A percentile compares a stretch with the other conserved stretches of the same genome.
phyloP scores from a whole-genome alignment of 176 grass and related monocot species.

The Carex kokanica region DNA sequence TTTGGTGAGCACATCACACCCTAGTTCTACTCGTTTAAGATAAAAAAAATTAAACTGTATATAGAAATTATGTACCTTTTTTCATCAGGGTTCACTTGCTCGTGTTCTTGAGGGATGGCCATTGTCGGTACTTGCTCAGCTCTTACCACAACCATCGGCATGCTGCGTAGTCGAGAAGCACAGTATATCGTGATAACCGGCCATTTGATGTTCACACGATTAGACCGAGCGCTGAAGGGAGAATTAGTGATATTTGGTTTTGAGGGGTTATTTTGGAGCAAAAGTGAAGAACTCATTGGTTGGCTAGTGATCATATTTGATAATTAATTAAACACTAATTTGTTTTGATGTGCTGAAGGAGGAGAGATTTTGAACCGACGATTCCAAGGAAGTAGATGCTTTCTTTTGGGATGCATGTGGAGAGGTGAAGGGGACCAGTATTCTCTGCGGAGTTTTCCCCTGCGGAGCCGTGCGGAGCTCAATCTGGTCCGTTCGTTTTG shows the following conservation, averaged over 20 bases:
- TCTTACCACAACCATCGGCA: neutral
- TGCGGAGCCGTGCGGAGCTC: too few species aligned
- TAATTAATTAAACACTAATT: too few species aligned
- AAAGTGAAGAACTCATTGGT: slow-evolving; percentile 15
- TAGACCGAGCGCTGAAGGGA: neutral
- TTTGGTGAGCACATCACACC: too few species aligned
- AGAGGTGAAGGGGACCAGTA: neutral
- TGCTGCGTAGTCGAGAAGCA: neutral
- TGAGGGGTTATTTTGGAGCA: neutral
- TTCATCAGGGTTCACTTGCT: neutral
- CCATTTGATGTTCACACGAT: slow-evolving; percentile 5
- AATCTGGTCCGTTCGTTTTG: too few species aligned
- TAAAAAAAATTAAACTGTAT: neutral
- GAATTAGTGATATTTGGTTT: neutral
- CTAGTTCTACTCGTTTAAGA: too few species aligned
- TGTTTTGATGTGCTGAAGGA: too few species aligned
- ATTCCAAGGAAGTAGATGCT: neutral
- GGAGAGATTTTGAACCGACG: neutral
- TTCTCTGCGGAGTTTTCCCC: too few species aligned
- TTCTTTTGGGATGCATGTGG: neutral
- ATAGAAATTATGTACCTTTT: neutral
- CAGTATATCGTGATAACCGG: neutral
- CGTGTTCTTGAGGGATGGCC: neutral
- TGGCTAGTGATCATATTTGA: neutral
- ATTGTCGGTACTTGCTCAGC: neutral